Evolutionary conservation across 192 early-diverging fungal species (phyloP).

Genomic region (Kickxella alabastrina): DNA sequence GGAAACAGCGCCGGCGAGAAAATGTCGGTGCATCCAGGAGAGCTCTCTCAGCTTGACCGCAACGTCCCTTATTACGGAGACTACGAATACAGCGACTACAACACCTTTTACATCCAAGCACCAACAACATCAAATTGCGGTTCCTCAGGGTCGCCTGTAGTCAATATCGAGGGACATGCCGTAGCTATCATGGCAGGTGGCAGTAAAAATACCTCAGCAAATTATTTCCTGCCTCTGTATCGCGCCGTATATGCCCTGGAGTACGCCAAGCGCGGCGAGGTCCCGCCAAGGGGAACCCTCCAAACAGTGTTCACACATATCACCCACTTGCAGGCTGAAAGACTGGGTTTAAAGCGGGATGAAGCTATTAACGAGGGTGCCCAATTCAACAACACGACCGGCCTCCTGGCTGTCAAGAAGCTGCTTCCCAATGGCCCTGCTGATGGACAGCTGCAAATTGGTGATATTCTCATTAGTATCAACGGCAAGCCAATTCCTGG

Average conservation of each 20-base stretch:
- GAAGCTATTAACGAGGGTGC: conserved; percentile 51
- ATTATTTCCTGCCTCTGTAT: conserved; percentile 69
- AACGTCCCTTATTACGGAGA: conserved; percentile 61
- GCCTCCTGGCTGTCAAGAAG: conserved; percentile 61
- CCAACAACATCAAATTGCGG: conserved; percentile 63
- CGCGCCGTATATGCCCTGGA: conserved; percentile 61
- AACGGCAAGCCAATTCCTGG: conserved; percentile 57
- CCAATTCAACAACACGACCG: conserved; percentile 58
- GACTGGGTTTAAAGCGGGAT: conserved; percentile 6
- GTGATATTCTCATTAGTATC: conserved; percentile 66
- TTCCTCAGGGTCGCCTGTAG: conserved; percentile 69
- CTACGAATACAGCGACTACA: conserved; percentile 61
- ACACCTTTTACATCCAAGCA: conserved; percentile 76
- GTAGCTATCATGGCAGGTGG: conserved; percentile 63
- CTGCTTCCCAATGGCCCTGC: conserved; percentile 69
- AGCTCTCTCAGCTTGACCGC: conserved; percentile 67
- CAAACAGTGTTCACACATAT: conserved; percentile 67
- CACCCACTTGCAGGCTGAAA: conserved; percentile 53
- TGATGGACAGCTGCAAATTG: conserved; percentile 56
- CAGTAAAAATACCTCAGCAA: conserved; percentile 46
- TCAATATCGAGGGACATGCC: conserved; percentile 71
- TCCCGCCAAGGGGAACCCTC: conserved; percentile 68
- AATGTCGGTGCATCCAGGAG: conserved; percentile 69
- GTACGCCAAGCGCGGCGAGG: conserved; percentile 51
- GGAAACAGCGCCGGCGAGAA: conserved; percentile 78